Base-by-base conservation (phyloP, 1,284 basidiomycete genomes). In the Laetiporus sulphureus region DNA sequence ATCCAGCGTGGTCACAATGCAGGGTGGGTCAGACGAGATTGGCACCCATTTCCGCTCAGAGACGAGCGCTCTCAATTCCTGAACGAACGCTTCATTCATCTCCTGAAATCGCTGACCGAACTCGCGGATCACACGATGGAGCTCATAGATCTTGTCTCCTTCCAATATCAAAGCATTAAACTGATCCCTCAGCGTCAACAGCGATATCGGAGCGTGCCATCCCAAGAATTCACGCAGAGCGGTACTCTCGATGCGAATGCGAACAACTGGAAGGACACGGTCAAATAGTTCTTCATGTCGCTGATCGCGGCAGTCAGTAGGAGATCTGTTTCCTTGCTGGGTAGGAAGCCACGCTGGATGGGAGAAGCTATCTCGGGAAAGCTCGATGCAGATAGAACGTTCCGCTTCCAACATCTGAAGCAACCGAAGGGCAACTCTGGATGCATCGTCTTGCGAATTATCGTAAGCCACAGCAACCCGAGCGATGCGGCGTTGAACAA, bases 41-140 rank as follows among this genome's bases (percentile, higher is more conserved):
- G 46, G 46, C 18, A 47, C 35, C 46, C 46, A 47, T 23, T 11
- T 16, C n/a, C 21, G 33, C 11, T 13, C 21, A n/a, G 15, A 20
- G 12, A 20, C 16, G 5, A 40, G n/a, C 8, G 33, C 19, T 19
- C 20, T 27, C 12, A 44, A 22, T 18, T 37, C 29, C 5, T 3
- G 13, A 2, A 36, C 3, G 18, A 23, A 20, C 6, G 11, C n/a
- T 6, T 5, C 8, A 8, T 21, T 16, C 11, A 44, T n/a, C 35
- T 37, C 39, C n/a, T 23, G 32, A 8, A 47, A 20, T 4, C 47
- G 49, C 5, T 20, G 21, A 6, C 50, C 52, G n/a, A 54, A 38
- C 27, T 53, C 45, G 5, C 25, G 18, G 7, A 42, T 38, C 27
- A 54, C 29, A 13, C 12, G 6, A 8, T 34, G 11, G 15, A 54